Evolutionary conservation across 352 stramenopile species (phyloP).

Genomic region (Phytopythium vexans): DNA sequence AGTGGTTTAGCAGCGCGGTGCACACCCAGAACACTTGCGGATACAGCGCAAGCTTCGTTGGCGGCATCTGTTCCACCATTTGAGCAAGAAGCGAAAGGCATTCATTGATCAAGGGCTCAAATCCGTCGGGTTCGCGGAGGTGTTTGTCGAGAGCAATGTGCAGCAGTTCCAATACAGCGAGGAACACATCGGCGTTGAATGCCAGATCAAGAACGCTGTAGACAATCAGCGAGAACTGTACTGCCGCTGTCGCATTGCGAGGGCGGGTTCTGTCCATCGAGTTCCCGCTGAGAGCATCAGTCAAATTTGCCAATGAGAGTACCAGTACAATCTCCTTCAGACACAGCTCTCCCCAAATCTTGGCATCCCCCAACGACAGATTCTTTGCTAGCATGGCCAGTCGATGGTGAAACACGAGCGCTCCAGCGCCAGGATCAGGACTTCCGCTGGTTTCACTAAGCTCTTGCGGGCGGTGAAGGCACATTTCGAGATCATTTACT

Average conservation of each 20-base stretch:
- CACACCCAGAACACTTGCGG: constrained; percentile 75
- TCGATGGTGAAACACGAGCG: background rate
- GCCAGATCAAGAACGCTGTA: constrained; percentile 41
- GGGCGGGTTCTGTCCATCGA: background rate
- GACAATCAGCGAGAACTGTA: constrained; percentile 50
- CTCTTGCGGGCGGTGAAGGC: background rate
- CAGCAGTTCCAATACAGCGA: constrained; percentile 54
- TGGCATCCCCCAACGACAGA: constrained; percentile 22
- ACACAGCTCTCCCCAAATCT: constrained; percentile 55
- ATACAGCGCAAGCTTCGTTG: constrained; percentile 55
- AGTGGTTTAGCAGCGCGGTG: constrained; percentile 66
- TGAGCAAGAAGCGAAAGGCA: constrained; percentile 37
- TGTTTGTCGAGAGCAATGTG: constrained; percentile 43
- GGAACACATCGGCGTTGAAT: constrained; percentile 62
- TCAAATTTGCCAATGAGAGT: constrained; percentile 20
- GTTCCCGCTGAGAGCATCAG: background rate
- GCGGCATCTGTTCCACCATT: constrained; percentile 47
- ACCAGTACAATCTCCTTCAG: constrained; percentile 50
- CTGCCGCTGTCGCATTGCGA: background rate
- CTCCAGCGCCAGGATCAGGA: background rate
- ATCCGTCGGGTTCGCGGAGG: constrained; percentile 7
- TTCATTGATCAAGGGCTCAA: constrained; percentile 32
- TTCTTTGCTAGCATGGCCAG: constrained; percentile 20
- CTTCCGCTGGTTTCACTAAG: background rate
- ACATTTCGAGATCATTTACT: background rate